Evolutionary conservation across 306 rosid species (phyloP).

Genomic region (Astragalus glycyphyllos): DNA sequence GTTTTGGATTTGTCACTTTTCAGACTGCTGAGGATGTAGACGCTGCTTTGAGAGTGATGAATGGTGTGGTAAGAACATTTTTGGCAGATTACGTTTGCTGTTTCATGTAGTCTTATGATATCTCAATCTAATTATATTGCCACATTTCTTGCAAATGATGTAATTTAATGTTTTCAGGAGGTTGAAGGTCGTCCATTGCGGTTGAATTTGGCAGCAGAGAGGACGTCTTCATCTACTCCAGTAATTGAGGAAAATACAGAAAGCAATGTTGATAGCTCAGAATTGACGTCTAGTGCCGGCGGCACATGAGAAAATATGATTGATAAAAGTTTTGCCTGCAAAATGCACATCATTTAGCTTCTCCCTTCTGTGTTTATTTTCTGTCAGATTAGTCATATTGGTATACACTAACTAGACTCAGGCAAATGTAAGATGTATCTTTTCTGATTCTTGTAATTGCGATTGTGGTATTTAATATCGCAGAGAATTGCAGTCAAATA

Average conservation of each 20-base stretch:
- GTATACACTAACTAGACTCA: slow-evolving; percentile 34
- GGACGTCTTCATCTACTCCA: slow-evolving; percentile 48
- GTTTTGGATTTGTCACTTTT: slow-evolving; percentile 88
- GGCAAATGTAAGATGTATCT: slow-evolving; percentile 40
- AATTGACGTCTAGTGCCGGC: slow-evolving; percentile 62
- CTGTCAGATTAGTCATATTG: slow-evolving; percentile 21
- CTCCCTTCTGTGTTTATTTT: slow-evolving; percentile 3
- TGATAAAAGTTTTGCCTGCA: slow-evolving; percentile 37
- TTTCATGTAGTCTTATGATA: slow-evolving; percentile 1
- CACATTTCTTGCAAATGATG: slow-evolving; percentile 12
- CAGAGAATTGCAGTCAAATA: too few relatives aligned
- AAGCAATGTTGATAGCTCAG: slow-evolving; percentile 50
- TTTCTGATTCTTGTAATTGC: too few relatives aligned
- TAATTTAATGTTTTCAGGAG: slow-evolving; percentile 58
- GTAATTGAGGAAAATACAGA: slow-evolving; percentile 37
- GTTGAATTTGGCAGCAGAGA: slow-evolving; percentile 63
- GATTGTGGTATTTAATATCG: too few relatives aligned
- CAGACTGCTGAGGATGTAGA: slow-evolving; percentile 66
- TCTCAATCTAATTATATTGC: slow-evolving; percentile 6
- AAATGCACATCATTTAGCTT: slow-evolving; percentile 31
- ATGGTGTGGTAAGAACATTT: slow-evolving; percentile 77
- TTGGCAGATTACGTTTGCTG: slow-evolving; percentile 19
- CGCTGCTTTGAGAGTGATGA: slow-evolving; percentile 71
- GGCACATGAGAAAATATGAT: slow-evolving; percentile 50
- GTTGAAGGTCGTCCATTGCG: slow-evolving; percentile 79